Evolutionary conservation across 2,329 filamentous ascomycete species (phyloP), one percentile per base, ranked within the genome.

Genomic region (Fusarium heterosporum): DNA sequence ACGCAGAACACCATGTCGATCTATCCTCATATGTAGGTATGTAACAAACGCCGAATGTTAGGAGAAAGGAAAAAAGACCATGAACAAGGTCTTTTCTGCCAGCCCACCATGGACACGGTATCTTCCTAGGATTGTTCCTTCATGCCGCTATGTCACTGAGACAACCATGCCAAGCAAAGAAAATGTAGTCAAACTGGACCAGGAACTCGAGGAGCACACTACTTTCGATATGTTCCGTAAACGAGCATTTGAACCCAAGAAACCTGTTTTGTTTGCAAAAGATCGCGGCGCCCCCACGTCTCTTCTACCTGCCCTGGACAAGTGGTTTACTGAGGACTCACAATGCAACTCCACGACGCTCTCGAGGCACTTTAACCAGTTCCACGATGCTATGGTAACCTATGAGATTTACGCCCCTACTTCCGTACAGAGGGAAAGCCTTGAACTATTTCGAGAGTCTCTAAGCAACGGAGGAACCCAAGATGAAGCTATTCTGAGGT

Each of bases 261-360:
- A 74, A 17, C 89, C 90, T 5, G 61, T 73, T 3, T 75, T 82
- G 11, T 75, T 89, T 17, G 78, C 88, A 8, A 81, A 81, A n/a
- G 74, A 77, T 30, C 72, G 74, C 8, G 71, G 74, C 4, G 84
- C 84, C 47, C 64, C 74, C 4, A 56, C 69, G 2, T 25, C 48
- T 12, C 40, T 67, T 26, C 72, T 90, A 1, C 86, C 87, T 1
- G 88, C 88, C 2, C 76, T 82, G 19, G 72, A 71, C 6, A 86
- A 84, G 65, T 92, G 90, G 90, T 92, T 92, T 70, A 57, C 59
- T 30, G 43, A 59, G 19, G 46, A 64, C 8, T 30, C 46, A 12
- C 26, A 12, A 19, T 26, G 56, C 60, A 43, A 45, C 25, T 29
- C 59, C 2, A 51, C 73, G 17, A 55, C 57, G 11, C 40, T 78